A percentile compares a stretch with the other conserved stretches of the same genome.
Evolutionary conservation across 495 filamentous ascomycete genomes (phyloP).

Genomic region (Podospora comata): DNA sequence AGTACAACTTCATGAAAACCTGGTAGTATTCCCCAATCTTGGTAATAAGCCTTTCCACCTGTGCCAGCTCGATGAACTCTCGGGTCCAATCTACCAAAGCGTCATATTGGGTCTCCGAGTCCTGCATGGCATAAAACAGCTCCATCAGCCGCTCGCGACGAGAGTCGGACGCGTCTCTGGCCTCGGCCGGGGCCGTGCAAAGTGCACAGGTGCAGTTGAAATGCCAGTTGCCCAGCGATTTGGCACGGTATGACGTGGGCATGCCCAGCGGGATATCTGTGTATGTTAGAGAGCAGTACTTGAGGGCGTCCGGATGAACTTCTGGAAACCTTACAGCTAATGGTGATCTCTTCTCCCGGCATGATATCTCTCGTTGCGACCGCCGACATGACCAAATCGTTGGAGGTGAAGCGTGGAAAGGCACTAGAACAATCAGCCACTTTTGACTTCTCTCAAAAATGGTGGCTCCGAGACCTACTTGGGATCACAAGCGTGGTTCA

Average conservation of each 20-base stretch:
- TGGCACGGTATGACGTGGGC: conserved; percentile 24
- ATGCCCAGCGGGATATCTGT: conserved; percentile 34
- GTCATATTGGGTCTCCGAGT: conserved; percentile 17
- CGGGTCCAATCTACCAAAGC: conserved; percentile 22
- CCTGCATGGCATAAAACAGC: conserved; percentile 27
- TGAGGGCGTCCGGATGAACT: background rate
- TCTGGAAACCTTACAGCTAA: conserved; percentile 31
- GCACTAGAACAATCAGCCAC: conserved; percentile 21
- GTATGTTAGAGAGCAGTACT: background rate
- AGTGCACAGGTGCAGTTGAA: conserved; percentile 38
- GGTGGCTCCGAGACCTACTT: conserved; percentile 25
- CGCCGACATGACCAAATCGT: conserved; percentile 33
- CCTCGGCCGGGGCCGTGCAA: conserved; percentile 26
- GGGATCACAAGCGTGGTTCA: conserved; percentile 39
- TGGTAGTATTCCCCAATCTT: conserved; percentile 36
- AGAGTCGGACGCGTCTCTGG: conserved; percentile 26
- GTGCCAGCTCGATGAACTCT: conserved; percentile 30
- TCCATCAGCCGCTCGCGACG: conserved; percentile 30
- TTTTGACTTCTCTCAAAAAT: background rate
- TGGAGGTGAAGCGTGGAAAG: conserved; percentile 29
- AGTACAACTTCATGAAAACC: conserved; percentile 31
- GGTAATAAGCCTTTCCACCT: conserved; percentile 30
- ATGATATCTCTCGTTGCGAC: conserved; percentile 34
- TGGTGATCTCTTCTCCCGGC: conserved; percentile 37
- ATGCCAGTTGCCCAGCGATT: conserved; percentile 32